phyloP scores from a whole-genome alignment of 2,329 filamentous ascomycete species.

The Parastagonospora avenae region DNA sequence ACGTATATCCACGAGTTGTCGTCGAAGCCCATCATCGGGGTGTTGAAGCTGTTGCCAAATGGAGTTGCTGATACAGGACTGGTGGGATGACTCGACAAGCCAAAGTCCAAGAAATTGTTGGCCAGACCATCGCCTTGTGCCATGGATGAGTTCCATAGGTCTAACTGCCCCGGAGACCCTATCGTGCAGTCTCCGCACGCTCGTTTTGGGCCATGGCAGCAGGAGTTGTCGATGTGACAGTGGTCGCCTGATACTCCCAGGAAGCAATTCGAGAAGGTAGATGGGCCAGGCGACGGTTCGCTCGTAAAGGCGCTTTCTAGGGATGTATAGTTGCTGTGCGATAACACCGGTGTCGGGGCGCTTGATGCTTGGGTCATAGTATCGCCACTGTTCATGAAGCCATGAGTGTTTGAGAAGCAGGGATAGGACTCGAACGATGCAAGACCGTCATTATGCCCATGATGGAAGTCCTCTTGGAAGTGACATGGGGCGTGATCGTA shows the following conservation, averaged over 20 bases:
- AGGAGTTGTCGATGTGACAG: conserved; percentile 44
- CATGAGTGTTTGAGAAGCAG: conserved; percentile 37
- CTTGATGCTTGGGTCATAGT: conserved; percentile 31
- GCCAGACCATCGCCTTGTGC: conserved; percentile 33
- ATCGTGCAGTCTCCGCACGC: conserved; percentile 36
- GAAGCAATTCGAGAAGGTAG: conserved; percentile 28
- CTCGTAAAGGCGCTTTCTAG: conserved; percentile 35
- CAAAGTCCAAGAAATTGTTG: conserved; percentile 32
- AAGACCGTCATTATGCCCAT: conserved; percentile 26
- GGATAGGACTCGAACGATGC: conserved; percentile 36
- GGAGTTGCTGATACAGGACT: conserved; percentile 26
- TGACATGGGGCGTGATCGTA: conserved; percentile 42
- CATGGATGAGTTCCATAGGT: conserved; percentile 35
- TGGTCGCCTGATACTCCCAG: conserved; percentile 39
- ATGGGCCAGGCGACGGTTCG: conserved; percentile 30
- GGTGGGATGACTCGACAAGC: conserved; percentile 24
- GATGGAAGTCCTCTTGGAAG: conserved; percentile 38
- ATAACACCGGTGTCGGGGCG: conserved; percentile 34
- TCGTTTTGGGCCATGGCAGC: conserved; percentile 38
- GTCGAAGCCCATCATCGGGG: conserved; percentile 26
- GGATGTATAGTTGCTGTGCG: conserved; percentile 41
- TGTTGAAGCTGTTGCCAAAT: conserved; percentile 19
- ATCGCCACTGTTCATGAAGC: conserved; percentile 17
- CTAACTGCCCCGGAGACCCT: conserved; percentile 29
- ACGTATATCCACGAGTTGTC: conserved; percentile 37